These are phyloP conservation scores for Arbutus unedo DNA, from an alignment of 148 eudicot species.

Conservation along the genomic window DNA sequence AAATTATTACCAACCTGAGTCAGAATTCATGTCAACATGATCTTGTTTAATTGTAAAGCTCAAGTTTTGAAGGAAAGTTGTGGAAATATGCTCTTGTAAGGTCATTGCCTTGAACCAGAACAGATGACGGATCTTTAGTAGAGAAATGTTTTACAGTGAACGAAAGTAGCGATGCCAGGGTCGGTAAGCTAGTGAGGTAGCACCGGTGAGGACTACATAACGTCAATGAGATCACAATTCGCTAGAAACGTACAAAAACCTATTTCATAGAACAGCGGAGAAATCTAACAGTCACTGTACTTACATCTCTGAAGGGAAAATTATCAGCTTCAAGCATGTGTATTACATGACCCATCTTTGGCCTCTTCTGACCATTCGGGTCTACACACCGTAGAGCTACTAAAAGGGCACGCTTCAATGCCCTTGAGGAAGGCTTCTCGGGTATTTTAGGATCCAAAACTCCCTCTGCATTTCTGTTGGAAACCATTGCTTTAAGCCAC, in stretches of 20 bases:
- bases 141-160: not conserved
- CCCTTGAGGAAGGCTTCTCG: constrained; percentile 79
- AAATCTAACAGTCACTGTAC: constrained; percentile 15
- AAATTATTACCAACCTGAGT: not conserved
- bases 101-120: not conserved
- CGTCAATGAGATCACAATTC: not conserved
- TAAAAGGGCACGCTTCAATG: constrained; percentile 69
- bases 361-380: constrained; percentile 86
- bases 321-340: constrained; percentile 92
- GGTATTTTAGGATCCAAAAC: constrained; percentile 76
- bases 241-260: not conserved
- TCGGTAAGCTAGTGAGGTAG: too few species aligned
- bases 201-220: too few species aligned
- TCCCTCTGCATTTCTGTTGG: constrained; percentile 65
- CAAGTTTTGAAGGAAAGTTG: not conserved
- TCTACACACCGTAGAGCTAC: constrained; percentile 90
- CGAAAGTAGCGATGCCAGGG: too few species aligned
- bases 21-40: not conserved
- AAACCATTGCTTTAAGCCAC: constrained; percentile 86
- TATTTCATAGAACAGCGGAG: not conserved
- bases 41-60: not conserved
- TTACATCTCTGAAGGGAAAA: constrained; percentile 75
- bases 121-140: not conserved
- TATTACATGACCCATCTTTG: constrained; percentile 85
- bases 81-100: not conserved